Percentiles rank a stretch among this genome's conserved stretches.
phyloP scores from a whole-genome alignment of 1,139 yeast genomes.

The Scheffersomyces cryptocercus region DNA sequence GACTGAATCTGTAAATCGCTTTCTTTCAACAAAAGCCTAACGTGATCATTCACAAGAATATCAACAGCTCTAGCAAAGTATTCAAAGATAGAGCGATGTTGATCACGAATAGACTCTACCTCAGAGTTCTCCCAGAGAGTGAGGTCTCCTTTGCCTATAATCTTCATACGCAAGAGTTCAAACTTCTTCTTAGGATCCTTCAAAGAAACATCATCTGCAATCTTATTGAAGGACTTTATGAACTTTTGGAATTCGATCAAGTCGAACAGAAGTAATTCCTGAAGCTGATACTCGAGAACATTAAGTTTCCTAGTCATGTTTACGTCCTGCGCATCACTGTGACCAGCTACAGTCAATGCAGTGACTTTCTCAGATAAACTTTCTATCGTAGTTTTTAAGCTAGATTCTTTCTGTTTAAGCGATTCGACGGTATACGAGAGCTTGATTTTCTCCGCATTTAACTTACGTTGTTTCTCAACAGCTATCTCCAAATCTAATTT shows the following conservation, averaged over 20 bases:
- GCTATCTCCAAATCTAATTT: conserved; percentile 44
- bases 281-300: conserved; percentile 36
- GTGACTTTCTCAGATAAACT: conserved; percentile 34
- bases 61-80: conserved; percentile 62
- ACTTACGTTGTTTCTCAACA: conserved; percentile 47
- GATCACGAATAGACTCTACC: conserved; percentile 38
- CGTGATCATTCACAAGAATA: conserved; percentile 58
- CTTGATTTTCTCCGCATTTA: conserved; percentile 52
- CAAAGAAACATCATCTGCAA: conserved; percentile 60
- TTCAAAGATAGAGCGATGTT: conserved; percentile 54
- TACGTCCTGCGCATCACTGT: conserved; percentile 16
- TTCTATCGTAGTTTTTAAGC: conserved; percentile 32
- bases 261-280: conserved; percentile 40
- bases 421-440: conserved; percentile 44
- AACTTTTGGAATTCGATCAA: conserved; percentile 41
- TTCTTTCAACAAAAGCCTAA: conserved; percentile 41
- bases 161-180: conserved; percentile 33
- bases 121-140: conserved; percentile 21
- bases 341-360: conserved; percentile 19
- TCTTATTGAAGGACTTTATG: conserved; percentile 50
- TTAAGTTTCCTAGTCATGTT: conserved; percentile 14
- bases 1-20: conserved; percentile 16
- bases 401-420: conserved; percentile 36
- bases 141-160: conserved; percentile 11
- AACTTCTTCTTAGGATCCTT: conserved; percentile 56